These are phyloP conservation scores for Dacryopinax spathularia DNA, from an alignment of 768 basidiomycete species.

Conservation along the genomic window DNA sequence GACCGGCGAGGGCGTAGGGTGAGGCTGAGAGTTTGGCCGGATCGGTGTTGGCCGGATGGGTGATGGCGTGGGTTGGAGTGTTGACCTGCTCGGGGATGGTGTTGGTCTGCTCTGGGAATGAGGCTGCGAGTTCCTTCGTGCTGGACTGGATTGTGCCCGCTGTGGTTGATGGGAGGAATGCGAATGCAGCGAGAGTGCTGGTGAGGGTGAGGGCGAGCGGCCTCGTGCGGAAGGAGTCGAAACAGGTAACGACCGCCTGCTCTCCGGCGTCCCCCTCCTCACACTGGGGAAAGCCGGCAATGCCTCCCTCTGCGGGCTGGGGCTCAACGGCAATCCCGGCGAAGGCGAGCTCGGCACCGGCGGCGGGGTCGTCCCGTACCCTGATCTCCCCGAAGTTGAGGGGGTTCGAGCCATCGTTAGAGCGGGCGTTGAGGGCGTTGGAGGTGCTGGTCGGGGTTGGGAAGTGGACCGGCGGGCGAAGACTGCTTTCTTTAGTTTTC, in stretches of 20 bases:
- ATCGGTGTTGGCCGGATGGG: not conserved
- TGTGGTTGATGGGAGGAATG: not conserved
- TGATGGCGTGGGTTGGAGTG: too few species aligned
- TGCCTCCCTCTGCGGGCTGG: not conserved
- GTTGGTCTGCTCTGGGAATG: not conserved
- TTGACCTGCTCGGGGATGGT: too few species aligned
- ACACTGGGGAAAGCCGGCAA: not conserved
- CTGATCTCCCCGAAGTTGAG: not conserved
- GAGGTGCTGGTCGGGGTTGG: not conserved
- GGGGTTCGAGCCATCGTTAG: not conserved
- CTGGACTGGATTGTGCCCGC: not conserved
- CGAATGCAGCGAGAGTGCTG: too few species aligned
- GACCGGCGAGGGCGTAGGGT: not conserved
- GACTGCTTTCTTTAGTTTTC: conserved; percentile 64
- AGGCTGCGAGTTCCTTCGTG: not conserved
- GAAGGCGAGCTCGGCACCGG: too few species aligned
- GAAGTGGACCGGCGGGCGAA: conserved; percentile 24
- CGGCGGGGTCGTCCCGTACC: not conserved
- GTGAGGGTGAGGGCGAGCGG: not conserved
- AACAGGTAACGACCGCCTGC: not conserved
- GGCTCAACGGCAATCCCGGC: too few species aligned
- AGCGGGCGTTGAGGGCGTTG: conserved; percentile 1
- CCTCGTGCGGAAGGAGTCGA: not conserved
- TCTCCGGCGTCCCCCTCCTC: not conserved
- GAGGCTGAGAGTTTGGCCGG: not conserved